phyloP scores from a whole-genome alignment of 2,329 filamentous ascomycete genomes.

The Nemania diffusa region DNA sequence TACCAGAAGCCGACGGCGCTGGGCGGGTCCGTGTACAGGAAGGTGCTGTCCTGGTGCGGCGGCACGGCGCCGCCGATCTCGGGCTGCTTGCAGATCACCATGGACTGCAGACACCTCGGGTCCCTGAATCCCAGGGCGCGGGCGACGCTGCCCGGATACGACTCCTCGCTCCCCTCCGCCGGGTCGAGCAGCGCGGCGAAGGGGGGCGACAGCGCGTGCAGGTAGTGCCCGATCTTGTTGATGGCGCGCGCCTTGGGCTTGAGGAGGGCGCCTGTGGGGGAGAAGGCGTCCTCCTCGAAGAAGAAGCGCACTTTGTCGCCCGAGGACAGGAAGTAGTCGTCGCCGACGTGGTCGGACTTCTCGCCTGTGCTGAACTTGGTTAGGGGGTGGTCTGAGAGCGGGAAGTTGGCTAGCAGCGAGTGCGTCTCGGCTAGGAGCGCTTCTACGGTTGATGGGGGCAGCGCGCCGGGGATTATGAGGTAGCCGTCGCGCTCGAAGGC shows the following conservation, averaged over 20 bases:
- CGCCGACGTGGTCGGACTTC: slow-evolving; percentile 82
- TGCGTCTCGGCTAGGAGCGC: slow-evolving; percentile 79
- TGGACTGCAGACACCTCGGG: slow-evolving; percentile 85
- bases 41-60: slow-evolving; percentile 91
- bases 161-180: slow-evolving; percentile 49
- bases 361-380: slow-evolving; percentile 91
- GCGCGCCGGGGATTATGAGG: slow-evolving; percentile 83
- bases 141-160: slow-evolving; percentile 70
- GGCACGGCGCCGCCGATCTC: slow-evolving; percentile 93
- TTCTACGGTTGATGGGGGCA: slow-evolving; percentile 72
- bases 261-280: slow-evolving; percentile 68
- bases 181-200: slow-evolving; percentile 68
- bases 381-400: slow-evolving; percentile 86
- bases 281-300: slow-evolving; percentile 94
- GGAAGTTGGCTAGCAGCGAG: slow-evolving; percentile 77
- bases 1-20: slow-evolving; percentile 97
- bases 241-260: slow-evolving; percentile 87
- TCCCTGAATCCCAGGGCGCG: slow-evolving; percentile 77
- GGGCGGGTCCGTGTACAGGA: slow-evolving; percentile 89
- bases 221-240: slow-evolving; percentile 86
- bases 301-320: slow-evolving; percentile 96
- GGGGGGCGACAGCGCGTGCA: slow-evolving; percentile 75
- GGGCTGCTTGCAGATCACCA: slow-evolving; percentile 98
- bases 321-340: slow-evolving; percentile 90
- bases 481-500: slow-evolving; percentile 87